Percentiles rank a stretch among this genome's conserved stretches.
Evolutionary conservation across 305 asterid genomes (phyloP).

Genomic region (Fraxinus paxiana): DNA sequence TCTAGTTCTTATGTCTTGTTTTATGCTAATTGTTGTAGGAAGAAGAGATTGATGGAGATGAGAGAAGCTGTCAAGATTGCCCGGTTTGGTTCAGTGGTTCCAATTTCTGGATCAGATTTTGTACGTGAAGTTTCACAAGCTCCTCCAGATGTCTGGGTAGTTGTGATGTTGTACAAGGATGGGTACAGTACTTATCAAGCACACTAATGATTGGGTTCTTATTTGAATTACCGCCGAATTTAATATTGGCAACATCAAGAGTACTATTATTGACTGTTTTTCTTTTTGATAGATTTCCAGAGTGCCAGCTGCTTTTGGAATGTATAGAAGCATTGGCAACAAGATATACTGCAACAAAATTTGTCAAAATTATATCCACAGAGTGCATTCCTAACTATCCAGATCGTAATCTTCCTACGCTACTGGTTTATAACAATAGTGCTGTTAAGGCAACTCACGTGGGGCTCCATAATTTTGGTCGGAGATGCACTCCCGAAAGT

Average conservation of each 20-base stretch:
- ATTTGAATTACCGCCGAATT: constrained; percentile 5
- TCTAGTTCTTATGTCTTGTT: background rate
- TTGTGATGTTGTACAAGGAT: constrained; percentile 76
- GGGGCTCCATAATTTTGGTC: constrained; percentile 71
- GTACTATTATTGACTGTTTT: background rate
- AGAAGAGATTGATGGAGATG: constrained; percentile 84
- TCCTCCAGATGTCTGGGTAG: constrained; percentile 88
- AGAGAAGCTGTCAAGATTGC: constrained; percentile 69
- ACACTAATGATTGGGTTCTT: background rate
- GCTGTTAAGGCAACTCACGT: constrained; percentile 79
- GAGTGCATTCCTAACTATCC: constrained; percentile 96
- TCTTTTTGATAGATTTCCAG: constrained; percentile 47
- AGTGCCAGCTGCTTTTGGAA: constrained; percentile 69
- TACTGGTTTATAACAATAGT: constrained; percentile 76
- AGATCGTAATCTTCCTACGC: constrained; percentile 80
- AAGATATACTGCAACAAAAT: constrained; percentile 80
- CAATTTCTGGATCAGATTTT: constrained; percentile 91
- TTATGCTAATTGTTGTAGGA: constrained; percentile 42
- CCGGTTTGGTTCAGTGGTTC: constrained; percentile 77
- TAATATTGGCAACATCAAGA: background rate
- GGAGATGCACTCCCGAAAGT: constrained; percentile 93
- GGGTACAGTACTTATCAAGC: constrained; percentile 42
- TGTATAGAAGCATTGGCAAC: constrained; percentile 73
- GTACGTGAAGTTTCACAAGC: constrained; percentile 97
- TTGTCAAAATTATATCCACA: constrained; percentile 80